A percentile compares a stretch with the other conserved stretches of the same genome.
Conservation (phyloP, 495 filamentous ascomycete species). For the Neurospora sp. region DNA sequence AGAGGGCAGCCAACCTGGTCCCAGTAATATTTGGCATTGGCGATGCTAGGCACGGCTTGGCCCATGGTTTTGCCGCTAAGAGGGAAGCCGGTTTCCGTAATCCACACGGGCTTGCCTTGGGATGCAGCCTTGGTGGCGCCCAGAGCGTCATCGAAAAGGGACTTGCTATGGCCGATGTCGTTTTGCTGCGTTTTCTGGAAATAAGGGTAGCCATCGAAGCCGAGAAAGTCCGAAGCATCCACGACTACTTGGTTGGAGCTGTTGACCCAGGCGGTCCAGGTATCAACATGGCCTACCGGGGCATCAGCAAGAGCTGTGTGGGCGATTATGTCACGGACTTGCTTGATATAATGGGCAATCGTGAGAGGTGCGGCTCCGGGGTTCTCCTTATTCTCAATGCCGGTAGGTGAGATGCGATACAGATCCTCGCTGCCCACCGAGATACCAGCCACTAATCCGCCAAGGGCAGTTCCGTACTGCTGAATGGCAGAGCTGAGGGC, state of each 20-base stretch:
- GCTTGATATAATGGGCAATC: constrained; percentile 55
- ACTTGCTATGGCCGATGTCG: constrained; percentile 48
- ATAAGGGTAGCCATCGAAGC: constrained; percentile 67
- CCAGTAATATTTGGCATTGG: constrained; percentile 77
- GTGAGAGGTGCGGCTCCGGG: constrained; percentile 46
- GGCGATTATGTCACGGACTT: constrained; percentile 47
- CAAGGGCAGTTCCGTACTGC: constrained; percentile 52
- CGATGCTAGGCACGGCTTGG: constrained; percentile 49
- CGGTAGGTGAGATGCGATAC: constrained; percentile 63
- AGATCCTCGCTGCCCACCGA: constrained; percentile 87
- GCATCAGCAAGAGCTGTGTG: constrained; percentile 45
- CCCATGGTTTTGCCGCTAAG: constrained; percentile 52
- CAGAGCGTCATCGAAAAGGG: constrained; percentile 54
- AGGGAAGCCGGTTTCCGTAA: constrained; percentile 88
- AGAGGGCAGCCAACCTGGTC: constrained; percentile 63
- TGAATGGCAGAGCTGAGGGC: constrained; percentile 55
- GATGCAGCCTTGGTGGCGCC: constrained; percentile 46
- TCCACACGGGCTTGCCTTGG: constrained; percentile 64
- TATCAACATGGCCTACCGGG: constrained; percentile 80
- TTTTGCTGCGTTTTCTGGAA: constrained; percentile 60
- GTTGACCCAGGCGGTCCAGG: constrained; percentile 81
- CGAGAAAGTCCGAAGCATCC: constrained; percentile 62
- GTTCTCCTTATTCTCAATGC: constrained; percentile 29
- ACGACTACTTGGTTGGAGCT: constrained; percentile 59
- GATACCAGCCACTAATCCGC: constrained; percentile 64